Percentiles rank a stretch among this genome's conserved stretches.
Evolutionary conservation across 75 land plant genomes (phyloP).

Genomic region (Cryptomeria japonica): DNA sequence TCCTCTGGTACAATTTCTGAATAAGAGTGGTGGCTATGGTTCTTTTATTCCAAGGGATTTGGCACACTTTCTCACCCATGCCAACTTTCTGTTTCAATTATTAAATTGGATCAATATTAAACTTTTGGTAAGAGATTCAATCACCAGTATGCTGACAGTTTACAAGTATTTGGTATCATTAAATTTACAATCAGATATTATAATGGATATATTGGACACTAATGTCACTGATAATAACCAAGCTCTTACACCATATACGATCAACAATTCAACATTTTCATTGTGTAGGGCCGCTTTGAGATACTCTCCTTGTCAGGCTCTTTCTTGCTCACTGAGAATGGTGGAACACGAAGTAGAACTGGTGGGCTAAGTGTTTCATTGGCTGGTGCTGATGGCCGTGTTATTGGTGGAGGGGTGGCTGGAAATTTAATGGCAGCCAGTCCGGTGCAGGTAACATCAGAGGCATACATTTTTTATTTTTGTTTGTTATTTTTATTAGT

Average conservation of each 20-base stretch:
- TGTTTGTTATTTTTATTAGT: not conserved
- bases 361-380: constrained; percentile 84
- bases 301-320: constrained; percentile 86
- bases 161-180: not conserved
- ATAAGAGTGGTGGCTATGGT: not conserved
- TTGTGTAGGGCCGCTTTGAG: constrained; percentile 79
- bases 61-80: not conserved
- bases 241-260: not conserved
- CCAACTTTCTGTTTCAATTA: not conserved
- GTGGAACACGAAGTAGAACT: constrained; percentile 71
- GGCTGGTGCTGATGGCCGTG: constrained; percentile 83
- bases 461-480: not conserved
- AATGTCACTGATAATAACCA: not conserved
- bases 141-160: not conserved
- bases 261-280: not conserved
- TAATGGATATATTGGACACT: not conserved
- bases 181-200: not conserved
- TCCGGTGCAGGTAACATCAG: constrained; percentile 67
- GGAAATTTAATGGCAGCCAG: constrained; percentile 77
- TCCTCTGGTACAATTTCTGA: not conserved
- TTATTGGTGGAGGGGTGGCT: constrained; percentile 83
- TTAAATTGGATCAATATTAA: not conserved
- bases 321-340: constrained; percentile 63
- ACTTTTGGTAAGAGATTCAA: not conserved
- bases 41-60: not conserved